Base-by-base conservation (phyloP, 352 stramenopile species). In the Phytopythium delawarense region DNA sequence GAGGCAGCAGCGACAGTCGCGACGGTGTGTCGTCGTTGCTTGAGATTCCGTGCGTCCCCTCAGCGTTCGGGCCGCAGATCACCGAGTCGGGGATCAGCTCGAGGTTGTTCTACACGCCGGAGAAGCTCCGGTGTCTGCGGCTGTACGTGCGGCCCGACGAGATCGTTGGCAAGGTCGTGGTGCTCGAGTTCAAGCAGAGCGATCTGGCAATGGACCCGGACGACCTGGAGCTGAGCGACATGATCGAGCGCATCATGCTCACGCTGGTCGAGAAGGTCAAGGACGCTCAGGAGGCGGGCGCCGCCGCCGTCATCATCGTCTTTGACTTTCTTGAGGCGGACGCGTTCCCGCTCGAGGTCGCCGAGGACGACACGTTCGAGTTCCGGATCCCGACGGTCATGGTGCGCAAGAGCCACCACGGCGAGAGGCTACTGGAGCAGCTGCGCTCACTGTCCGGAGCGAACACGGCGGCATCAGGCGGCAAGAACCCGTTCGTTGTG, bases 281-380 rank as follows among this genome's bases (percentile, higher is more conserved):
- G 30, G 83, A 92, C 54, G 81, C 83, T 3, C 83, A 92, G 34
- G 71, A 80, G 12, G 69, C 75, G 7, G 81, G 81, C 1, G 83
- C 83, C 2, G 62, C 78, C 2, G 81, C 68, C 1, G 81, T 89
- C 11, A 58, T 86, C 34, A 52, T 91, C 49, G 71, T 89, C 23
- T 90, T 92, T 59, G 79, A 85, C 53, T 88, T 92, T 20, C 66
- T 92, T 0, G 76, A 87, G 4, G 83, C 83, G 0, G 83, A 92
- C 8, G 73, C 83, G 16, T 90, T 92, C 52, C 64, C 77, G 2
- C 70, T 92, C 18, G 76, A 88, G 50, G 51, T 70, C 1, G 64
- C 69, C 6, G 80, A 86, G 6, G 77, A 87, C 32, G 74, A 81
- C 30, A n/a, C n/a, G 0, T 88, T 75, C 55, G 71, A 82, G 3